Base-by-base conservation (phyloP, 176 grass and related monocot species). In the Hsuehochloa calcarea region DNA sequence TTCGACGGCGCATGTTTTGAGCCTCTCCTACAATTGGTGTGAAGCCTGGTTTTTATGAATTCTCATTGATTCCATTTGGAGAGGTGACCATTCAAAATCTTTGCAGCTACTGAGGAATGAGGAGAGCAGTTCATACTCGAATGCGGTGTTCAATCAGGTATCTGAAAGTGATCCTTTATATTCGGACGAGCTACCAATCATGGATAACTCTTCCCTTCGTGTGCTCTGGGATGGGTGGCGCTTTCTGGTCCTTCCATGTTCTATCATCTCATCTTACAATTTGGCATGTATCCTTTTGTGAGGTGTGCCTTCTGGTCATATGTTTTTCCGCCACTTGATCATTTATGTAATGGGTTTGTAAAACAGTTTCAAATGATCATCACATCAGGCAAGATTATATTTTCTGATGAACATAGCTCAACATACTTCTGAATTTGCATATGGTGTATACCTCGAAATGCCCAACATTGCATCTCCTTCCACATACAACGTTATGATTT, bases 1-100 rank as follows among this genome's bases (percentile, higher is more conserved):
- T 82, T 41, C 85, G 89, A 45, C 86, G 91, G 19, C 82, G 88
- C 10, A 70, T 87, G 41, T 90, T 86, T 91, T 90, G 61, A 55
- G 31, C 41, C 8, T 65, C 41, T 70, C 19, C 6, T 55, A 25
- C 52, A 22, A 19, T 69, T 85, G 10, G 5, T 78, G 66, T 23
- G 34, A 45, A 72, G 31, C 70, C 5, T 62, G 34, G 4, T 35
- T 69, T 54, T 75, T 22, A 39, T 16, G 63, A 12, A 43, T 20
- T 58, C 6, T 34, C 56, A 39, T 19, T 10, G 1, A 8, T 4
- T 58, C 26, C 38, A 66, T 58, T 37, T 23, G 8, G 15, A 31
- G 61, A 41, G 1, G 22, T 68, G 37, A 55, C 1, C 15, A 2
- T 19, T 16, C 52, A 12, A 82, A 16, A 58, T 79, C n/a, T 67